Evolutionary conservation across 495 filamentous ascomycete species (phyloP).

Genomic region (Lasiosphaeria miniovina): DNA sequence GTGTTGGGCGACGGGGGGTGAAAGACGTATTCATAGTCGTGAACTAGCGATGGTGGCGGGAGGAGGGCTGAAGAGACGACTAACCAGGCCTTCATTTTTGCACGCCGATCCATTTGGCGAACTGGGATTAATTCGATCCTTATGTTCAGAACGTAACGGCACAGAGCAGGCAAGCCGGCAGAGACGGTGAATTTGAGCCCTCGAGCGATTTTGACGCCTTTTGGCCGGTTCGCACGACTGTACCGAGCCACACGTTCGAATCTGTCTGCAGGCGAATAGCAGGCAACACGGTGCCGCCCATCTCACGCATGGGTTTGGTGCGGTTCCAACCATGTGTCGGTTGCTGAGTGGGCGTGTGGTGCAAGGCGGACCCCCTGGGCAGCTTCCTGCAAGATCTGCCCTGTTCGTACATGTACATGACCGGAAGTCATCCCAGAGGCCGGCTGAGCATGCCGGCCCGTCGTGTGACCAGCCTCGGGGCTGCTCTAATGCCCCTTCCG

Average conservation of each 20-base stretch:
- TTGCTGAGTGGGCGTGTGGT: conserved; percentile 20
- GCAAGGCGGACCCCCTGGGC: conserved; percentile 18
- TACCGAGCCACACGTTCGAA: neutral
- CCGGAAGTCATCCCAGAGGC: conserved; percentile 20
- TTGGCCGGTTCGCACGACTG: conserved; percentile 6
- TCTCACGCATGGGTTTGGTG: conserved; percentile 23
- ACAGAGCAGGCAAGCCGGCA: conserved; percentile 4
- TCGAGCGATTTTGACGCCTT: neutral
- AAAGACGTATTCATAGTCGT: neutral
- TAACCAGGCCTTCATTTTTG: neutral
- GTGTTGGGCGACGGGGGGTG: conserved; percentile 1
- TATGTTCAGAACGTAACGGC: neutral
- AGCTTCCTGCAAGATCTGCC: conserved; percentile 22
- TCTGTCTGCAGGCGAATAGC: conserved; percentile 10
- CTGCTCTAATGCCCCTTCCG: conserved; percentile 17
- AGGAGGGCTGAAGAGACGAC: neutral
- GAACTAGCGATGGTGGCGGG: neutral
- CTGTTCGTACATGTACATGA: conserved; percentile 12
- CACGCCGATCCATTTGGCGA: conserved; percentile 1
- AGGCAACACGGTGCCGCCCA: conserved; percentile 10
- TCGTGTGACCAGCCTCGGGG: conserved; percentile 22
- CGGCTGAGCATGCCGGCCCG: conserved; percentile 21
- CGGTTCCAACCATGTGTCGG: conserved; percentile 20
- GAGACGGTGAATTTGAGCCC: conserved; percentile 11
- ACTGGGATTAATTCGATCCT: neutral